Percentiles rank a stretch among this genome's conserved stretches.
Evolutionary conservation across 1,139 yeast genomes (phyloP).

Genomic region (Taiozyma onychis): DNA sequence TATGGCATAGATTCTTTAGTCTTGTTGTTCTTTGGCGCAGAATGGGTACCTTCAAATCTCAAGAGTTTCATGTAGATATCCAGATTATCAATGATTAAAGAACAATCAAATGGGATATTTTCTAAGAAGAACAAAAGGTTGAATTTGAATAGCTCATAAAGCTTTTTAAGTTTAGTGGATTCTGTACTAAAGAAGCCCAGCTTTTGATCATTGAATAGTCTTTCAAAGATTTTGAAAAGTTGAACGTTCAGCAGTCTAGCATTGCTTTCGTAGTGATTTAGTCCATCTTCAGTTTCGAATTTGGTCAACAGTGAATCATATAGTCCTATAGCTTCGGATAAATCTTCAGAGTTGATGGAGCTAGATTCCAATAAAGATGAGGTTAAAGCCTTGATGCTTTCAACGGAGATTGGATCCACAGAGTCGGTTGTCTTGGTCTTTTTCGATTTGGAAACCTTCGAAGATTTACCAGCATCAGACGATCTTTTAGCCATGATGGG

Average conservation of each 20-base stretch:
- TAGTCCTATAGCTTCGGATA: constrained; percentile 9
- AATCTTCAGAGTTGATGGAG: constrained; percentile 4
- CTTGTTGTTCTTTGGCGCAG: constrained; percentile 38
- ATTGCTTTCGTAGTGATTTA: constrained; percentile 13
- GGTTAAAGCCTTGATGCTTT: constrained; percentile 10
- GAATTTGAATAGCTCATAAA: constrained; percentile 52
- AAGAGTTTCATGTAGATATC: constrained; percentile 60
- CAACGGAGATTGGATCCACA: constrained; percentile 9
- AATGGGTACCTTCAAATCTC: constrained; percentile 50
- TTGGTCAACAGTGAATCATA: constrained; percentile 18
- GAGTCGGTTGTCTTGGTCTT: constrained; percentile 3
- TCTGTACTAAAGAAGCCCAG: constrained; percentile 38
- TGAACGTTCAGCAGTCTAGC: constrained; percentile 50
- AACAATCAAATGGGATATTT: constrained; percentile 30
- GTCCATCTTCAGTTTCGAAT: constrained; percentile 14
- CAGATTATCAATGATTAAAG: constrained; percentile 48
- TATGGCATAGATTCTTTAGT: constrained; percentile 38
- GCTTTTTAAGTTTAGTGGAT: constrained; percentile 57
- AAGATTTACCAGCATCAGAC: neutral
- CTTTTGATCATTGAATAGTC: constrained; percentile 44
- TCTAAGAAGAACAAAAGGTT: constrained; percentile 38
- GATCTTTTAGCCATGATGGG: constrained; percentile 16
- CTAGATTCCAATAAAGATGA: constrained; percentile 7
- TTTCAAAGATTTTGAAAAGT: constrained; percentile 52
- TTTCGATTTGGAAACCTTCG: constrained; percentile 5